Conservation (phyloP, 1,139 yeast genomes). For the Scheffersomyces parashehatae region DNA sequence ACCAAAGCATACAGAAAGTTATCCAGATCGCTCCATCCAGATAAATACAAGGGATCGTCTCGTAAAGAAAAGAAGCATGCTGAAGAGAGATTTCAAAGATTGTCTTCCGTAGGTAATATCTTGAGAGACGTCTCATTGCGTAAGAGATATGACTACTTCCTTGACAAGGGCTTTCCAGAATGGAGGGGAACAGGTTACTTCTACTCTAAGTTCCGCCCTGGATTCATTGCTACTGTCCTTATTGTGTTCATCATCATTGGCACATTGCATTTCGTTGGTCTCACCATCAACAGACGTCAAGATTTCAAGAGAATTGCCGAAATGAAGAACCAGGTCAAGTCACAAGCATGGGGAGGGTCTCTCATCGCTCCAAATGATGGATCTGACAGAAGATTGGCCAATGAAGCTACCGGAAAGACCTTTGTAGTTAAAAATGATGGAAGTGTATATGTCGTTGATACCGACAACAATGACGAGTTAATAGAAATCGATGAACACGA, state of each 20-base stretch:
- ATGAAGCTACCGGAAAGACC: conserved; percentile 49
- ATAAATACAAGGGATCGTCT: conserved; percentile 53
- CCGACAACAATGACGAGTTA: conserved; percentile 42
- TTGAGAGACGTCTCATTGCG: conserved; percentile 61
- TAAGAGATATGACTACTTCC: conserved; percentile 82
- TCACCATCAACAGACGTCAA: conserved; percentile 58
- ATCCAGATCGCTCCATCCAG: conserved; percentile 80
- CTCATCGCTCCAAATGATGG: conserved; percentile 49
- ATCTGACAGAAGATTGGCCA: conserved; percentile 38
- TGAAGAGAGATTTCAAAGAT: conserved; percentile 66
- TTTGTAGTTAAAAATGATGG: conserved; percentile 72
- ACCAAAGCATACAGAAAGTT: conserved; percentile 72
- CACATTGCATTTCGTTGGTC: conserved; percentile 57
- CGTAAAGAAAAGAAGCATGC: conserved; percentile 46
- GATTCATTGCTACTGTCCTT: conserved; percentile 51
- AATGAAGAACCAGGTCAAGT: conserved; percentile 52
- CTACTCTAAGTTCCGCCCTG: conserved; percentile 61
- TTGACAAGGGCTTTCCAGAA: conserved; percentile 82
- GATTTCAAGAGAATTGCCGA: conserved; percentile 58
- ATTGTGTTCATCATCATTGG: conserved; percentile 53
- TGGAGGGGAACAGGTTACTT: conserved; percentile 61
- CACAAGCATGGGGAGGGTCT: conserved; percentile 64
- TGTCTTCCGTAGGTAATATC: conserved; percentile 74
- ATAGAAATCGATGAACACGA: conserved; percentile 39
- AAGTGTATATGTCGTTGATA: conserved; percentile 61